Evolutionary conservation across 2,329 filamentous ascomycete species (phyloP).

Genomic region (Cercospora sp.): DNA sequence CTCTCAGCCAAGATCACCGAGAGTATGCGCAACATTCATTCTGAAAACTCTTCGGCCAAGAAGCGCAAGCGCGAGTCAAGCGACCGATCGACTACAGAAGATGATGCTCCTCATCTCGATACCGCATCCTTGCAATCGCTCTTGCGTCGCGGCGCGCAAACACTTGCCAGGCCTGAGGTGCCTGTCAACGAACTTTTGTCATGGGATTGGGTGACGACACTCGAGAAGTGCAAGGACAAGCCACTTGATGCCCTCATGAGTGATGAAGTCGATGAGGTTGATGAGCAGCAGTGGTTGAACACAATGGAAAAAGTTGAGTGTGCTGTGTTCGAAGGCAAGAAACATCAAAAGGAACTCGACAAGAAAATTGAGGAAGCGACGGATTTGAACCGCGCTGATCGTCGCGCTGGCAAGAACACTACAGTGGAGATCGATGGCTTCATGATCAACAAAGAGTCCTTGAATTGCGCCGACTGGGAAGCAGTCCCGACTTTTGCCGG

Average conservation of each 20-base stretch:
- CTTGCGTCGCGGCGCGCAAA: constrained; percentile 56
- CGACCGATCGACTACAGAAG: constrained; percentile 42
- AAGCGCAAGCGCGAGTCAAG: constrained; percentile 37
- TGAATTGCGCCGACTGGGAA: constrained; percentile 56
- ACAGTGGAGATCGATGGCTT: constrained; percentile 59
- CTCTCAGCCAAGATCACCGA: constrained; percentile 62
- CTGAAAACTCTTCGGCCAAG: constrained; percentile 34
- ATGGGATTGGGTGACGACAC: constrained; percentile 58
- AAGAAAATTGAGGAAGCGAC: constrained; percentile 34
- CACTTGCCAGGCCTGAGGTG: constrained; percentile 54
- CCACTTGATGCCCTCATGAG: constrained; percentile 46
- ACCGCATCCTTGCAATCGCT: constrained; percentile 56
- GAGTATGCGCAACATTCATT: constrained; percentile 57
- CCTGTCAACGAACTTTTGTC: constrained; percentile 58
- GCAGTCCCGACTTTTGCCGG: constrained; percentile 59
- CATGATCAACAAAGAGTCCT: constrained; percentile 57
- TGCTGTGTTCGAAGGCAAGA: constrained; percentile 59
- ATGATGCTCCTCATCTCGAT: constrained; percentile 55
- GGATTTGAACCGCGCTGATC: constrained; percentile 45
- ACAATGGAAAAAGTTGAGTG: constrained; percentile 59
- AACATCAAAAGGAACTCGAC: constrained; percentile 46
- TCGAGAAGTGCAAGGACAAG: constrained; percentile 57
- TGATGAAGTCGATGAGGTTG: constrained; percentile 39
- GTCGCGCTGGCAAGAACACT: constrained; percentile 58
- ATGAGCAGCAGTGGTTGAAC: constrained; percentile 58